Base-by-base conservation (phyloP, 306 rosid genomes). In the Lathyrus oleraceus region DNA sequence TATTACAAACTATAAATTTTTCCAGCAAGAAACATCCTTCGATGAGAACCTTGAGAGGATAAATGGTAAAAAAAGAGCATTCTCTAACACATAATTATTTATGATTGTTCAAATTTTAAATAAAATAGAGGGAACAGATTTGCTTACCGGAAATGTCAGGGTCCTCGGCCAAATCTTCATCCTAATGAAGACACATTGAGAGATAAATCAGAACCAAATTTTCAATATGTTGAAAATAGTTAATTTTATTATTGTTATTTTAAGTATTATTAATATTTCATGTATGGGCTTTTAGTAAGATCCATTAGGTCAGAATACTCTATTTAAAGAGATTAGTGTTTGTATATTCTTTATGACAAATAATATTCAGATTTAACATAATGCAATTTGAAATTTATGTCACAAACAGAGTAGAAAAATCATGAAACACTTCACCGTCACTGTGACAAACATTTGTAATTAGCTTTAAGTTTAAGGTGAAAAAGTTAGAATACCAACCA, bases 81-180 rank as follows among this genome's bases (percentile, higher is more conserved):
- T 38, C 57, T 36, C 52, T 11, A 17, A 17, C 49, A 59, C 30
- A 69, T 12, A 9, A 38, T 65, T 25, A 47, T 38, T 52, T 36
- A 66, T 20, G 53, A 65, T 51, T 30, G 61, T 54, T 70, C 42
- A 23, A 74, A 59, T 67, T 47, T 76, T 21, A 68, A 63, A 61
- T 42, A 21, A 68, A 32, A 49, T 36, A n/a, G 21, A 60, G 64
- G 61, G 21, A 69, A 75, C 32, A 52, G 38, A 73, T 54, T 51
- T 73, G 51, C 90, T 61, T 87, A 92, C 97, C 97, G 3, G 72
- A 40, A 32, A 57, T 63, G 75, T 51, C 71, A 69, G 81, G 52
- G 27, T 62, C 81, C 63, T 59, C 65, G 25, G 72, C 67, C 70
- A 53, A 61, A 81, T 81, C 95, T 64, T 80, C 85, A 45, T 76